Evolutionary conservation across 176 grass and related monocot genomes (phyloP).

Genomic region (Puya raimondii): DNA sequence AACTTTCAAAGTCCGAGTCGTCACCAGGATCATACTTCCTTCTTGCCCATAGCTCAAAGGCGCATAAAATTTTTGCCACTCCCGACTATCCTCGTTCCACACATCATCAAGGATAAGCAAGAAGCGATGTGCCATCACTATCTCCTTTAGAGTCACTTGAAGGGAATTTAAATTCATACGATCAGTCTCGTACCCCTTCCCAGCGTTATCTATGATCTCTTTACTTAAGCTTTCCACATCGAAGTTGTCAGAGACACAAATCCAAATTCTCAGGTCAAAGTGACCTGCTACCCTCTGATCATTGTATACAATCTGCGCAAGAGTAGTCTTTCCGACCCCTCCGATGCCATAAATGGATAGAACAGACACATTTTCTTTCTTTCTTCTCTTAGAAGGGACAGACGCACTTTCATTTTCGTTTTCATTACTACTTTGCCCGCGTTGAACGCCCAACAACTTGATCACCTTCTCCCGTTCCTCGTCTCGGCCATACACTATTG

Average conservation of each 20-base stretch:
- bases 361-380: neutral
- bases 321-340: neutral
- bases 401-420: neutral
- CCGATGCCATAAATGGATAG: neutral
- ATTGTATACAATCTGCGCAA: neutral
- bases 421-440: neutral
- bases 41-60: slow-evolving; percentile 11
- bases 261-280: neutral
- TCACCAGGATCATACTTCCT: slow-evolving; percentile 41
- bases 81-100: slow-evolving; percentile 19
- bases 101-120: slow-evolving; percentile 44
- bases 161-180: neutral
- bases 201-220: neutral
- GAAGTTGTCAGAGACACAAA: neutral
- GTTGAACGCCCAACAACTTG: neutral
- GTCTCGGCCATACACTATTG: too few species aligned
- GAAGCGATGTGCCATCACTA: neutral
- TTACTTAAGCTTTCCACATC: neutral
- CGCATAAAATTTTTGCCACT: slow-evolving; percentile 37
- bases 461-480: slow-evolving; percentile 6
- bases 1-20: slow-evolving; percentile 21
- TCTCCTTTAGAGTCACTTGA: slow-evolving; percentile 16
- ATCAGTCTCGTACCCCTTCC: neutral
- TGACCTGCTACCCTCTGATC: neutral
- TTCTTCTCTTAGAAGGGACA: slow-evolving; percentile 6